Conservation (phyloP, 2,329 filamentous ascomycete genomes). For the Penicillium sp. region DNA sequence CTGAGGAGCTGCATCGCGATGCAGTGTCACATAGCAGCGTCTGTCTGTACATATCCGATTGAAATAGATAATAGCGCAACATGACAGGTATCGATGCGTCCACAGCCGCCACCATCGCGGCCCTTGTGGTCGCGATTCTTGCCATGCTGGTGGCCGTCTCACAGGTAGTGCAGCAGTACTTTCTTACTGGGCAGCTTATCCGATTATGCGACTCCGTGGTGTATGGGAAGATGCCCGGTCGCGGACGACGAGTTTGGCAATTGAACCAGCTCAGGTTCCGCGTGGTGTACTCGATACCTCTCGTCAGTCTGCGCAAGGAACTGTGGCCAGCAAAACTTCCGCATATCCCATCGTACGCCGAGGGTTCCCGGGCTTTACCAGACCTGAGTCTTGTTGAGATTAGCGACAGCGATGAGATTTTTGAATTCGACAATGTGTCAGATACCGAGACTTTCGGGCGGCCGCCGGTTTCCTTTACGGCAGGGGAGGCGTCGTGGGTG, state of each 20-base stretch:
- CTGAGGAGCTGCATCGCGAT: neutral
- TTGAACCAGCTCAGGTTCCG: conserved; percentile 4
- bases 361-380: neutral
- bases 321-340: conserved; percentile 1
- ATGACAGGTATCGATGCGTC: conserved; percentile 1
- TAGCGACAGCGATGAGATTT: neutral
- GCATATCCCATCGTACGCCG: conserved; percentile 4
- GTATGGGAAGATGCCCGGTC: conserved; percentile 6
- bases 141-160: conserved; percentile 4
- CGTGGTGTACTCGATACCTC: neutral
- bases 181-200: conserved; percentile 3
- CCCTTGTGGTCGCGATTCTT: conserved; percentile 6
- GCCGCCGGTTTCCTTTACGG: neutral
- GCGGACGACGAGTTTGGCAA: conserved; percentile 3
- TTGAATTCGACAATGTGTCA: too few species aligned
- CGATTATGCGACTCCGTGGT: conserved; percentile 5
- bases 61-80: neutral
- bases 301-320: neutral
- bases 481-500: conserved; percentile 5
- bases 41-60: neutral
- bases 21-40: neutral
- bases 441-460: neutral
- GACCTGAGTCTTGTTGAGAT: neutral
- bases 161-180: conserved; percentile 4
- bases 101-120: conserved; percentile 1